Conservation (phyloP, 2,329 filamentous ascomycete species). For the Talaromyces sp. region DNA sequence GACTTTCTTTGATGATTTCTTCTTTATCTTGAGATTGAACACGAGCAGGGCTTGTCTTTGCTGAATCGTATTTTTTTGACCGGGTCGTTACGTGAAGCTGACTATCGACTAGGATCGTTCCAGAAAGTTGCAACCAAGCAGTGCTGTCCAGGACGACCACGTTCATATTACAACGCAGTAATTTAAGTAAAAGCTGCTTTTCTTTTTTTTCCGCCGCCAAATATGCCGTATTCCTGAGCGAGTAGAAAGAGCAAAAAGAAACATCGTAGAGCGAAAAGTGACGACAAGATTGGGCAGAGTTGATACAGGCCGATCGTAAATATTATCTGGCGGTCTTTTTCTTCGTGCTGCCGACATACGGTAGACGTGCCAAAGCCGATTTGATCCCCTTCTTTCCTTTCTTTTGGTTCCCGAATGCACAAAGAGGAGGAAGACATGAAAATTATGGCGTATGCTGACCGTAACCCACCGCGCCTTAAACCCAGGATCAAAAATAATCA, state of each 20-base stretch:
- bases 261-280: slow-evolving; percentile 32
- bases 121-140: slow-evolving; percentile 32
- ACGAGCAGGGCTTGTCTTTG: slow-evolving; percentile 2
- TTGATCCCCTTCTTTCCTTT: slow-evolving; percentile 21
- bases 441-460: slow-evolving; percentile 24
- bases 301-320: slow-evolving; percentile 28
- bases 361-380: slow-evolving; percentile 28
- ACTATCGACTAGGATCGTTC: slow-evolving; percentile 35
- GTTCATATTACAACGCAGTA: slow-evolving; percentile 40
- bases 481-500: slow-evolving; percentile 25
- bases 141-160: slow-evolving; percentile 40
- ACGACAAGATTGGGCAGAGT: slow-evolving; percentile 26
- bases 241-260: slow-evolving; percentile 32
- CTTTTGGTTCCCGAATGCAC: slow-evolving; percentile 21
- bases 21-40: background rate
- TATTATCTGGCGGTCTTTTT: slow-evolving; percentile 22
- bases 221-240: slow-evolving; percentile 33
- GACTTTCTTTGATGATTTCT: background rate
- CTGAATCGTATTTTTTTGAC: slow-evolving; percentile 29
- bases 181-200: slow-evolving; percentile 19
- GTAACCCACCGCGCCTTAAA: slow-evolving; percentile 29
- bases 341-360: slow-evolving; percentile 28
- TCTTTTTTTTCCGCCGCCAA: slow-evolving; percentile 37
- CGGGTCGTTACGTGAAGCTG: slow-evolving; percentile 41
- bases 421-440: slow-evolving; percentile 19